Conservation (phyloP, 345 rosid species). For the Eucalyptus caleyi region DNA sequence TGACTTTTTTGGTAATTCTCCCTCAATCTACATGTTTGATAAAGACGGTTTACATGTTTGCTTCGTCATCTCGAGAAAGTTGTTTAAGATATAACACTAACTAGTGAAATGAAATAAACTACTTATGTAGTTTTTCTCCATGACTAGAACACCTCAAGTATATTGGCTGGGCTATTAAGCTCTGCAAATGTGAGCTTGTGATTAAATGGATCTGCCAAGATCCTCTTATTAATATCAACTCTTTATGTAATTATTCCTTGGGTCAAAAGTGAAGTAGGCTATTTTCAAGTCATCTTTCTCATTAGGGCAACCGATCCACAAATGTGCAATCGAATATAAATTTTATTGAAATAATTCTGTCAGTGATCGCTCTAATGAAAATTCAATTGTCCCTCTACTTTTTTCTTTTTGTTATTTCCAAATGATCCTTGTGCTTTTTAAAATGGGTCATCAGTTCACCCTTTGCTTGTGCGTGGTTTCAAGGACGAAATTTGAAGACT, state of each 20-base stretch:
- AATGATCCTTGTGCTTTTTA: not conserved
- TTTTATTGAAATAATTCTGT: not conserved
- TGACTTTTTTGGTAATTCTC: too few relatives aligned
- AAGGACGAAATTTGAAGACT: not conserved
- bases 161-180: not conserved
- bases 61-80: rapidly evolving
- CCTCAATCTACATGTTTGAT: not conserved
- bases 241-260: not conserved
- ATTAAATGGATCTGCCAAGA: not conserved
- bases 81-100: not conserved
- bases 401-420: not conserved
- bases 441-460: not conserved
- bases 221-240: not conserved
- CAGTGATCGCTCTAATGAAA: not conserved
- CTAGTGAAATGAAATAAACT: not conserved
- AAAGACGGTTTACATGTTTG: not conserved
- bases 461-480: not conserved
- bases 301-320: not conserved
- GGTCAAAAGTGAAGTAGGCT: not conserved
- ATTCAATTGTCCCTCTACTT: not conserved
- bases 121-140: not conserved
- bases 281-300: not conserved
- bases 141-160: not conserved
- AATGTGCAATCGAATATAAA: not conserved
- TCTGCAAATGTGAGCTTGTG: not conserved